Conservation (phyloP, 306 rosid species). For the Trifolium repens region DNA sequence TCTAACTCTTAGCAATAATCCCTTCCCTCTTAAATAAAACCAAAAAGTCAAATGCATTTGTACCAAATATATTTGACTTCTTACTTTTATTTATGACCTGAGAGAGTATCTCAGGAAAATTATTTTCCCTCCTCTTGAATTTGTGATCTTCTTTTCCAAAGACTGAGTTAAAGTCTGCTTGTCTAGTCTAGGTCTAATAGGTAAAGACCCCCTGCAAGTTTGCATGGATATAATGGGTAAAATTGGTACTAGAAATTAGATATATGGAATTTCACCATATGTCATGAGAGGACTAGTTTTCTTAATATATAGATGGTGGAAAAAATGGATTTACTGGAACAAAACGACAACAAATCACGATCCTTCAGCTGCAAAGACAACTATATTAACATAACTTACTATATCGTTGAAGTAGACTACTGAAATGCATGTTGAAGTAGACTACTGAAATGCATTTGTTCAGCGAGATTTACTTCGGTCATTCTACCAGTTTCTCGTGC, state of each 20-base stretch:
- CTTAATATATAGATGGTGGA: background rate
- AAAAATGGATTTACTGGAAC: background rate
- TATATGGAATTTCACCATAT: background rate
- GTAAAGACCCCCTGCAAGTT: slow-evolving; percentile 5
- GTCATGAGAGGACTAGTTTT: background rate
- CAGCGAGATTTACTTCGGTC: background rate
- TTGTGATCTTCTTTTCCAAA: slow-evolving; percentile 19
- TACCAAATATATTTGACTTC: too few species aligned
- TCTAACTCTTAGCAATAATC: background rate
- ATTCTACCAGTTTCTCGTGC: too few species aligned
- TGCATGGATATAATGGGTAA: background rate
- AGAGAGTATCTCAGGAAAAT: background rate
- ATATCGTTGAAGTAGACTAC: background rate
- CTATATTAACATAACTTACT: background rate
- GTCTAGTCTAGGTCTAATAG: background rate
- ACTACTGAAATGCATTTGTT: background rate
- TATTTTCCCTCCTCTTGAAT: background rate
- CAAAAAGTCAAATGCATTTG: too few species aligned
- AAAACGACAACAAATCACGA: background rate
- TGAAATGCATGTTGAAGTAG: background rate
- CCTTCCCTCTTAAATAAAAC: too few species aligned
- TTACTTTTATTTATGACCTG: too few species aligned
- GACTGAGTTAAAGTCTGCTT: background rate
- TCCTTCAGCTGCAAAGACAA: background rate
- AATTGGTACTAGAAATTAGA: background rate